Base-by-base conservation (phyloP, 129 eudicot species). In the Kitagawia praeruptora region DNA sequence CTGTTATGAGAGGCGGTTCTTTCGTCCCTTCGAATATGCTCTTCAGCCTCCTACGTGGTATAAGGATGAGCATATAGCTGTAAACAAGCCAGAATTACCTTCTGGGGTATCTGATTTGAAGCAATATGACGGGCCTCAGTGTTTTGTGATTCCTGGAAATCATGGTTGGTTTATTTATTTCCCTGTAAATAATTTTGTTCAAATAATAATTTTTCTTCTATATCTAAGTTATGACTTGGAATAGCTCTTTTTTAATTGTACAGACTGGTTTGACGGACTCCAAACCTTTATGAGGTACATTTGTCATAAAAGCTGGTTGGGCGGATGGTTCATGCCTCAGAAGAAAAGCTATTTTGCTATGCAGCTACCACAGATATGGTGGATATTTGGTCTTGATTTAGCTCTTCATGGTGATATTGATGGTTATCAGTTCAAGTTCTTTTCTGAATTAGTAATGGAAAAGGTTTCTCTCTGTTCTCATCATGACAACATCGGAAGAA, bases 241-340 rank as follows among this genome's bases (percentile, higher is more conserved):
- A 34, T 38, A 18, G 8, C 69, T 53, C 6, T 58, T 71, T 71
- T 79, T 14, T 58, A 75, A 9, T n/a, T 77, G 73, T 45, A 73
- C 89, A 95, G 98, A 96, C 83, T 96, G 99, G 98, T 96, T 96
- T 84, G 99, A 96, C 78, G 99, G 98, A 46, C 97, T 96, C 78
- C 94, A 96, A 85, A 96, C 97, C 7, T 96, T 87, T 82, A 92
- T 96, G 97, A 88, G 97, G 85, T 92, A 96, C 81, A 92, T 96
- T 81, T 96, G 99, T 84, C 99, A 96, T 83, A 92, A 92, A 80
- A 96, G 96, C 86, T 96, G 99, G 99, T 86, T 96, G 85, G 99
- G 99, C 77, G 99, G 99, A 76, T 96, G 99, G 99, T 86, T 96
- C 80, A 92, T 96, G 99, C 99, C 99, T 53, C 99, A 96, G 81